These are phyloP conservation scores for Wickerhamiella infanticola DNA, from an alignment of 1,139 yeast species.

Conservation along the genomic window DNA sequence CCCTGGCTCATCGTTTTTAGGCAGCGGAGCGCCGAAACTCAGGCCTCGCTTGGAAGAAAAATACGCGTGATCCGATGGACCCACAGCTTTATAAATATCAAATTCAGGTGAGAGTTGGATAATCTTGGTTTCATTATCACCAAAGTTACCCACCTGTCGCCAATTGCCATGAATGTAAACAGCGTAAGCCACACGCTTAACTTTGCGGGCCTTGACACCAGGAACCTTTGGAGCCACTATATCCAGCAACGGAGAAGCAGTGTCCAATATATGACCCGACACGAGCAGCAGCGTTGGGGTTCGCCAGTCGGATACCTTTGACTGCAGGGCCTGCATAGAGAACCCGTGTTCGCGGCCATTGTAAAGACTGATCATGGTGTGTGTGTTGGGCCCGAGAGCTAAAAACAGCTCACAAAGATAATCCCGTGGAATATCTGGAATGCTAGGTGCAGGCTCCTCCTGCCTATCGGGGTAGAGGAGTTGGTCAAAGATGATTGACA, in stretches of 20 bases:
- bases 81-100: slow-evolving; percentile 34
- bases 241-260: slow-evolving; percentile 11
- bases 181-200: slow-evolving; percentile 23
- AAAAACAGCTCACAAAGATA: slow-evolving; percentile 6
- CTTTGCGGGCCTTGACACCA: slow-evolving; percentile 5
- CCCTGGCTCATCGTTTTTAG: slow-evolving; percentile 12
- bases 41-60: slow-evolving; percentile 32
- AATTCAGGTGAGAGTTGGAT: slow-evolving; percentile 53
- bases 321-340: slow-evolving; percentile 73
- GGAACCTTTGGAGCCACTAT: slow-evolving; percentile 7
- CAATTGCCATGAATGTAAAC: slow-evolving; percentile 57
- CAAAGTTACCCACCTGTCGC: slow-evolving; percentile 67
- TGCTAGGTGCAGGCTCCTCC: not conserved
- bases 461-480: slow-evolving; percentile 7
- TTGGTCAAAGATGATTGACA: slow-evolving; percentile 11
- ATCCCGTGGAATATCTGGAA: slow-evolving; percentile 1
- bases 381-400: slow-evolving; percentile 7
- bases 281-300: slow-evolving; percentile 67
- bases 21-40: slow-evolving; percentile 51
- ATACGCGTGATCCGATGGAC: slow-evolving; percentile 18
- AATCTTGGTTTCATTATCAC: slow-evolving; percentile 38
- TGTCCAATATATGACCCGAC: slow-evolving; percentile 35
- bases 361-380: slow-evolving; percentile 40
- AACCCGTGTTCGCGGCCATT: slow-evolving; percentile 67
- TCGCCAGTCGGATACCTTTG: slow-evolving; percentile 76